phyloP scores from a whole-genome alignment of 768 basidiomycete species.

The Russula abietina region DNA sequence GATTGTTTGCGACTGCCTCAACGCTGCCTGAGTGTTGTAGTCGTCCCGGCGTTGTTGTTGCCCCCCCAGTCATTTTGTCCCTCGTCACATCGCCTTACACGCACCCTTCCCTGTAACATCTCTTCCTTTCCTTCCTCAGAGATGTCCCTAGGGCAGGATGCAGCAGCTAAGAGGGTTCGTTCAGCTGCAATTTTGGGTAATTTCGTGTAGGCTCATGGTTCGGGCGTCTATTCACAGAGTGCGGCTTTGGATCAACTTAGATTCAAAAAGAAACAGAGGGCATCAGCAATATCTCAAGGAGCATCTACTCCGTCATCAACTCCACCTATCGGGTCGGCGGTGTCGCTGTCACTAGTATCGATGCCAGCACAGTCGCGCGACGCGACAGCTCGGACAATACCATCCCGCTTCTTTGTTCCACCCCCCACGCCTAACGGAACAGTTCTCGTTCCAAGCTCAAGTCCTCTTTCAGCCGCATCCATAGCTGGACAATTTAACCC shows the following conservation, averaged over 20 bases:
- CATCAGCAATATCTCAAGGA: slow-evolving; percentile 30
- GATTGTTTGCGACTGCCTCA: slow-evolving; percentile 23
- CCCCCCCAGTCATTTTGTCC: background rate
- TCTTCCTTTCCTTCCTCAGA: background rate
- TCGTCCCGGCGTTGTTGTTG: slow-evolving; percentile 4
- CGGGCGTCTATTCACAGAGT: slow-evolving; percentile 33
- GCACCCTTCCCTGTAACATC: background rate
- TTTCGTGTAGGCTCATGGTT: slow-evolving; percentile 17
- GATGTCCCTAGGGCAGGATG: slow-evolving; percentile 24
- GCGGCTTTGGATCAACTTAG: slow-evolving; percentile 41
- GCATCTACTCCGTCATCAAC: slow-evolving; percentile 22
- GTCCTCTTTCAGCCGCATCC: slow-evolving; percentile 46
- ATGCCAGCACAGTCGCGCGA: slow-evolving; percentile 70
- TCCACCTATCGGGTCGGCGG: slow-evolving; percentile 27
- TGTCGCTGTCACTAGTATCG: slow-evolving; percentile 24
- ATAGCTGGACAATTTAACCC: slow-evolving; percentile 37
- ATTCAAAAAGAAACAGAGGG: slow-evolving; percentile 39
- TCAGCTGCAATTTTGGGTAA: slow-evolving; percentile 28
- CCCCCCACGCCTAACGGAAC: slow-evolving; percentile 45
- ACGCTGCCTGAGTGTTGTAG: slow-evolving; percentile 6
- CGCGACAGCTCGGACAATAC: slow-evolving; percentile 42
- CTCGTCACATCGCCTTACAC: background rate
- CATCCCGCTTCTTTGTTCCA: slow-evolving; percentile 54
- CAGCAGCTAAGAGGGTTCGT: slow-evolving; percentile 24
- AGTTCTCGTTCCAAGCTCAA: slow-evolving; percentile 73